Evolutionary conservation across 257 asterid species (phyloP).

Genomic region (Solanum paucissectum): DNA sequence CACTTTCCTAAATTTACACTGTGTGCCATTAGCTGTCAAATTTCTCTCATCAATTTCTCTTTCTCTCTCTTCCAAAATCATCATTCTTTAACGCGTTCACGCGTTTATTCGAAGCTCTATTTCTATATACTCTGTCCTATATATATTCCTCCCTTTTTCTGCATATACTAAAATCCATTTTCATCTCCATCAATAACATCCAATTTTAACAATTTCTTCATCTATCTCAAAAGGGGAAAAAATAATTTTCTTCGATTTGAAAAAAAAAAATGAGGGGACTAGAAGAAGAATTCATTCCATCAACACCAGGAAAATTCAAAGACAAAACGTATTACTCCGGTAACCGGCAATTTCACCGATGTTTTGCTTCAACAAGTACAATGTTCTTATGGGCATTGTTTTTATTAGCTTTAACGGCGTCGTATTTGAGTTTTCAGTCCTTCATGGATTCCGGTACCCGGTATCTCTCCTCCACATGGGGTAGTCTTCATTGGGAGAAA

Average conservation of each 20-base stretch:
- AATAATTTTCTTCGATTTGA: not conserved
- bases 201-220: not conserved
- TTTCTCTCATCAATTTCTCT: not conserved
- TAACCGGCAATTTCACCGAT: conserved; percentile 1
- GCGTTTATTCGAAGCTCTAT: not conserved
- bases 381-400: conserved; percentile 18
- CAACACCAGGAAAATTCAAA: conserved; percentile 16
- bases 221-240: not conserved
- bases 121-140: not conserved
- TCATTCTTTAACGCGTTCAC: not conserved
- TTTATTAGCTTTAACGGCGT: conserved; percentile 12
- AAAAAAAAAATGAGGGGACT: not conserved
- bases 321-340: not conserved
- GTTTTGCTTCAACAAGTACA: conserved; percentile 15
- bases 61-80: not conserved
- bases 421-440: conserved; percentile 17
- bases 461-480: conserved; percentile 13
- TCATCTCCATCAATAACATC: not conserved
- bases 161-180: not conserved
- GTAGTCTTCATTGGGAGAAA: conserved; percentile 15
- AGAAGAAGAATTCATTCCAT: conserved; percentile 11
- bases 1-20: not conserved
- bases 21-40: not conserved
- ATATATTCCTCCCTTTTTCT: not conserved
- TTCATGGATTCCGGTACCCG: conserved; percentile 8